These are phyloP conservation scores for Malassezia restricta DNA, from an alignment of 1,284 basidiomycete species.

Conservation along the genomic window DNA sequence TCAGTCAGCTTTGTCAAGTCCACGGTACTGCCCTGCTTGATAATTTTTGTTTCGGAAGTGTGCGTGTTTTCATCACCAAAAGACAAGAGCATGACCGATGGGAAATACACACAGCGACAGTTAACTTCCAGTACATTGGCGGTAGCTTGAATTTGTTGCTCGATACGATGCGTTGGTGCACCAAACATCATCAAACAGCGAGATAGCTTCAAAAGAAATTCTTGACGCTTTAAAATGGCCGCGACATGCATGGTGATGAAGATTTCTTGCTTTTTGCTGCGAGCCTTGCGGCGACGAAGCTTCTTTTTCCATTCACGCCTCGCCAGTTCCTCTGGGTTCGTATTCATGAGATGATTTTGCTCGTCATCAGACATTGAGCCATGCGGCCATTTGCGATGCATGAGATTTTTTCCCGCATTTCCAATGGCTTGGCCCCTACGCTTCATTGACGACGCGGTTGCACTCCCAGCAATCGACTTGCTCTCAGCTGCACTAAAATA, in stretches of 20 bases:
- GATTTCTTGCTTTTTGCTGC: constrained; percentile 42
- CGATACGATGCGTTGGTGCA: constrained; percentile 74
- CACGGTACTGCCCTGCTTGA: constrained; percentile 42
- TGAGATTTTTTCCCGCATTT: background rate
- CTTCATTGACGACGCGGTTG: background rate
- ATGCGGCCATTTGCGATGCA: background rate
- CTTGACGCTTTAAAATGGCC: constrained; percentile 70
- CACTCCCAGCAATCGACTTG: background rate
- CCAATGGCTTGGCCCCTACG: background rate
- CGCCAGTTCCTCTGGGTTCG: constrained; percentile 12
- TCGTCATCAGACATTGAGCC: constrained; percentile 14
- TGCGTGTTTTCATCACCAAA: constrained; percentile 65
- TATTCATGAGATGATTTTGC: constrained; percentile 27
- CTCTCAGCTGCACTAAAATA: constrained; percentile 6
- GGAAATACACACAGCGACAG: constrained; percentile 72
- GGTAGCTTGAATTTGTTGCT: constrained; percentile 73
- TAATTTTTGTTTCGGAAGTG: constrained; percentile 65
- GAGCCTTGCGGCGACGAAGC: constrained; percentile 36
- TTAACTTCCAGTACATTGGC: constrained; percentile 72
- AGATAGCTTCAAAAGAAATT: constrained; percentile 77
- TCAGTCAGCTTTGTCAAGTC: constrained; percentile 50
- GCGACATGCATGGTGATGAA: constrained; percentile 76
- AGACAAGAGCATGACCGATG: constrained; percentile 57
- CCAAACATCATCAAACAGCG: constrained; percentile 92
- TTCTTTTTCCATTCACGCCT: constrained; percentile 41